phyloP scores from a whole-genome alignment of 2,329 filamentous ascomycete species.

The Alternaria arborescens region DNA sequence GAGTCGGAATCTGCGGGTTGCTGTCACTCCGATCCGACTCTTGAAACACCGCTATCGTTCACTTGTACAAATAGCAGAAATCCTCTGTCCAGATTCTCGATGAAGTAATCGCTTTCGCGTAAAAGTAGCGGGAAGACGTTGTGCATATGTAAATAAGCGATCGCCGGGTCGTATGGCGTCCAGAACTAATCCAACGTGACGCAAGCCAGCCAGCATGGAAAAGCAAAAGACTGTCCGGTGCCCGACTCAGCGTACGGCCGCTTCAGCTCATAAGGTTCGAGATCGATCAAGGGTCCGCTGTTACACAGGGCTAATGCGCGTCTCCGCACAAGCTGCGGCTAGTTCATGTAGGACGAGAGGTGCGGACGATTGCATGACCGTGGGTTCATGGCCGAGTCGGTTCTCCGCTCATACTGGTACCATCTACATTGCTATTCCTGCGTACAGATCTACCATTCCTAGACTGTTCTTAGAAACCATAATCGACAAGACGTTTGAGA shows the following conservation, averaged over 20 bases:
- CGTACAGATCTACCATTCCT: neutral
- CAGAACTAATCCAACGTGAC: constrained; percentile 11
- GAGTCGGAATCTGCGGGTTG: neutral
- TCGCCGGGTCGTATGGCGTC: neutral
- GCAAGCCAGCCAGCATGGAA: constrained; percentile 17
- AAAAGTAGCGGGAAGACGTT: constrained; percentile 1
- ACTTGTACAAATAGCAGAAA: neutral
- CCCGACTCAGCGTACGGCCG: constrained; percentile 5
- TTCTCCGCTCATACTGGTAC: neutral
- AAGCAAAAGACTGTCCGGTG: constrained; percentile 10
- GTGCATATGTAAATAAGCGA: constrained; percentile 1
- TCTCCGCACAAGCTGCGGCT: constrained; percentile 16
- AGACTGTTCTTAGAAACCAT: neutral
- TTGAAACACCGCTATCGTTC: constrained; percentile 4
- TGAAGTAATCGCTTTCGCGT: neutral
- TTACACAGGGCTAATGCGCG: constrained; percentile 9
- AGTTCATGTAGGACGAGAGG: constrained; percentile 3
- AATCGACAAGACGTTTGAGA: neutral
- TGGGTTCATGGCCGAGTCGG: constrained; percentile 1
- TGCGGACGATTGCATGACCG: constrained; percentile 1
- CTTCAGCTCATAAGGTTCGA: constrained; percentile 10
- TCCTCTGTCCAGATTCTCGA: neutral
- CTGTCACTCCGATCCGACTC: constrained; percentile 1
- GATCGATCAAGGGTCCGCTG: constrained; percentile 15
- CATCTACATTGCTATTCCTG: constrained; percentile 1